A percentile compares a stretch with the other conserved stretches of the same genome.
Evolutionary conservation across 2,329 filamentous ascomycete species (phyloP).

Genomic region (Pezicula carpinea): DNA sequence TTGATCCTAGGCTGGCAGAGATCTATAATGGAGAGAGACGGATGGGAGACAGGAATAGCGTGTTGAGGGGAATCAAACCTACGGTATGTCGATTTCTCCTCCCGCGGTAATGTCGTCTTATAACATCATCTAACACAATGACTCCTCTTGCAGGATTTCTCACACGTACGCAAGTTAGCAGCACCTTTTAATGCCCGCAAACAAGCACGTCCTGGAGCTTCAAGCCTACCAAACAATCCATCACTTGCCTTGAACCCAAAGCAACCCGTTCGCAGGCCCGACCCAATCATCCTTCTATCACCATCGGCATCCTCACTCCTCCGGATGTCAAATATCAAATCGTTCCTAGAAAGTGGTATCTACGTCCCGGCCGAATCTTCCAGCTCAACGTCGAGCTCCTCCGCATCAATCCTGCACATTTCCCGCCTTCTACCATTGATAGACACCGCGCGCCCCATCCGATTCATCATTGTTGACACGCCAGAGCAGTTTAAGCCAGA

Average conservation of each 20-base stretch:
- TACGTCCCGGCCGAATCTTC: slow-evolving; percentile 71
- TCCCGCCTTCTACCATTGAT: slow-evolving; percentile 70
- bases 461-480: slow-evolving; percentile 93
- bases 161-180: slow-evolving; percentile 83
- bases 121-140: background rate
- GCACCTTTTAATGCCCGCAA: slow-evolving; percentile 68
- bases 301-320: slow-evolving; percentile 92
- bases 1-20: slow-evolving; percentile 77
- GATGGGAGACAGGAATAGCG: slow-evolving; percentile 88
- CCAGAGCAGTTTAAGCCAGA: slow-evolving; percentile 95
- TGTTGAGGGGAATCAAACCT: slow-evolving; percentile 81
- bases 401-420: slow-evolving; percentile 80
- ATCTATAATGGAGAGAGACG: slow-evolving; percentile 90
- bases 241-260: slow-evolving; percentile 52
- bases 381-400: slow-evolving; percentile 55
- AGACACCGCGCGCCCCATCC: slow-evolving; percentile 67
- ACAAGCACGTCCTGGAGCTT: slow-evolving; percentile 33
- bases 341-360: slow-evolving; percentile 81
- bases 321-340: slow-evolving; percentile 92
- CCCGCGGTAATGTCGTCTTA: background rate
- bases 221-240: slow-evolving; percentile 35
- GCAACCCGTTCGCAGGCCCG: slow-evolving; percentile 45
- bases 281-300: slow-evolving; percentile 95
- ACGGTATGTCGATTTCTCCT: slow-evolving; percentile 54
- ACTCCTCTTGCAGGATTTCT: slow-evolving; percentile 70